A percentile compares a stretch with the other conserved stretches of the same genome.
Conservation (phyloP, 805 yeast genomes). For the Yamadazyma tumulicola region DNA sequence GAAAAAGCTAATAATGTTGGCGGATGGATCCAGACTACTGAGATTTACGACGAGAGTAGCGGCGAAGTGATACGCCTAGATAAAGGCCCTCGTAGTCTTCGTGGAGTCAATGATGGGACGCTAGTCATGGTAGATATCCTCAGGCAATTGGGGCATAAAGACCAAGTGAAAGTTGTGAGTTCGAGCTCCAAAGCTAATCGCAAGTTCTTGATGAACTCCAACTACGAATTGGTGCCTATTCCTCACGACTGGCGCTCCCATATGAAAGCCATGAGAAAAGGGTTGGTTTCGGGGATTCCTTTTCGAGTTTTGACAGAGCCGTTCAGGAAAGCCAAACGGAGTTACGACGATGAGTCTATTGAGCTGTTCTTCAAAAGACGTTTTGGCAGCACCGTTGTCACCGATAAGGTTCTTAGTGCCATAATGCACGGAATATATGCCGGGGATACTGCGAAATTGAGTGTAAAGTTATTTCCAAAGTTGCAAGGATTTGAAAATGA, state of each 20-base stretch:
- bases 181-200: slow-evolving; percentile 61
- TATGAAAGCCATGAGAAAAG: slow-evolving; percentile 26
- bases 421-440: slow-evolving; percentile 88
- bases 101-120: slow-evolving; percentile 81
- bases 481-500: slow-evolving; percentile 56
- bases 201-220: slow-evolving; percentile 56
- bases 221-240: slow-evolving; percentile 49
- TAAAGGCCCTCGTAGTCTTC: slow-evolving; percentile 86
- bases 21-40: slow-evolving; percentile 71
- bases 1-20: slow-evolving; percentile 61
- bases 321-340: slow-evolving; percentile 27
- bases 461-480: slow-evolving; percentile 57
- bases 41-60: slow-evolving; percentile 20
- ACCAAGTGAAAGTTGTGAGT: slow-evolving; percentile 57
- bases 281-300: slow-evolving; percentile 43
- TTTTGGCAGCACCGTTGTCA: slow-evolving; percentile 52
- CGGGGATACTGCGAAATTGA: slow-evolving; percentile 58
- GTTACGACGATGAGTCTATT: slow-evolving; percentile 62
- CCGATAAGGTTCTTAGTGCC: slow-evolving; percentile 69
- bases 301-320: slow-evolving; percentile 50
- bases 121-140: slow-evolving; percentile 62
- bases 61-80: slow-evolving; percentile 47
- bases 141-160: slow-evolving; percentile 41
- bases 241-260: slow-evolving; percentile 42
- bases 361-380: slow-evolving; percentile 64